Evolutionary conservation across 2,329 filamentous ascomycete species (phyloP).

Genomic region (Cercospora sp.): DNA sequence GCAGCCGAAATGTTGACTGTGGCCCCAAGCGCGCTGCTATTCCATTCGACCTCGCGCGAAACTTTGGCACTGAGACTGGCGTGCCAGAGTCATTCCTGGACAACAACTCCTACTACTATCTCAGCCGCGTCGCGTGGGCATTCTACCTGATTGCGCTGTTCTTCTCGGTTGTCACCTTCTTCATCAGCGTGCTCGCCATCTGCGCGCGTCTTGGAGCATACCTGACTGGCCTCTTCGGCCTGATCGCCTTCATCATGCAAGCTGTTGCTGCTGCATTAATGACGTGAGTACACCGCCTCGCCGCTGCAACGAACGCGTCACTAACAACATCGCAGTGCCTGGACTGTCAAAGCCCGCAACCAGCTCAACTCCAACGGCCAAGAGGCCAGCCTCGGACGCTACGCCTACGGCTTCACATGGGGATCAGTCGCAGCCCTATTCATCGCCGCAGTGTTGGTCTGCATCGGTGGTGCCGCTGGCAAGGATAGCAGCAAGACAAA

Average conservation of each 20-base stretch:
- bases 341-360: slow-evolving; percentile 69
- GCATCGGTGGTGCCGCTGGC: slow-evolving; percentile 56
- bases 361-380: slow-evolving; percentile 60
- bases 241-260: slow-evolving; percentile 68
- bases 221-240: slow-evolving; percentile 60
- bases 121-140: slow-evolving; percentile 90
- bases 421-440: slow-evolving; percentile 66
- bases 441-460: slow-evolving; percentile 67
- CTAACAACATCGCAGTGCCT: slow-evolving; percentile 50
- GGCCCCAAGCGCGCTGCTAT: slow-evolving; percentile 60
- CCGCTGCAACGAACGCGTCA: neutral
- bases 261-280: slow-evolving; percentile 67
- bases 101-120: slow-evolving; percentile 72
- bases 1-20: slow-evolving; percentile 62
- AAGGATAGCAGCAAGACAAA: slow-evolving; percentile 44
- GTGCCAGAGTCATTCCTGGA: slow-evolving; percentile 57
- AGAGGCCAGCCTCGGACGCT: slow-evolving; percentile 61
- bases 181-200: slow-evolving; percentile 67
- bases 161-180: slow-evolving; percentile 69
- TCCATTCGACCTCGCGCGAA: slow-evolving; percentile 63
- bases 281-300: slow-evolving; percentile 61
- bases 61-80: slow-evolving; percentile 59
- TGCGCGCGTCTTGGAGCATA: slow-evolving; percentile 70
- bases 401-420: slow-evolving; percentile 78
- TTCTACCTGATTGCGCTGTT: slow-evolving; percentile 84